A percentile compares a stretch with the other conserved stretches of the same genome.
Conservation (phyloP, 164 flowering plant genomes). For the Litsea cubeba region DNA sequence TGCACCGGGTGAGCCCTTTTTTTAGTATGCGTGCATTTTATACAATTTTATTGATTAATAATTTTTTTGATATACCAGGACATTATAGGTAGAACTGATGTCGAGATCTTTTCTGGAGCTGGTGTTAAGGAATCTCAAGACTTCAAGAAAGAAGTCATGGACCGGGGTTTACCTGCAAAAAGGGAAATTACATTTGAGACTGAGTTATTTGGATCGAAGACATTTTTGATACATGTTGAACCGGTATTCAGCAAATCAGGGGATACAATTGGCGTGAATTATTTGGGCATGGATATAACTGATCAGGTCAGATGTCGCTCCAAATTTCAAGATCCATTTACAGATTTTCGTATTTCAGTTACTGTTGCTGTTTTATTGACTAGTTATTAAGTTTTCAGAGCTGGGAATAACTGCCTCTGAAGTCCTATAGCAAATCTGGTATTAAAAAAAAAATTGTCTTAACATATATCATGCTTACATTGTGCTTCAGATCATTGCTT, state of each 20-base stretch:
- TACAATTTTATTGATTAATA: neutral
- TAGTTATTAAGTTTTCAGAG: neutral
- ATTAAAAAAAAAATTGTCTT: neutral
- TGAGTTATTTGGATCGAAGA: constrained; percentile 81
- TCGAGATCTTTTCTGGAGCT: constrained; percentile 79
- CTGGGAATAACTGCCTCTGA: neutral
- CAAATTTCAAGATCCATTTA: neutral
- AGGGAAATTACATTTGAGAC: constrained; percentile 91
- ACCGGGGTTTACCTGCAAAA: constrained; percentile 78
- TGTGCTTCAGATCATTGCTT: neutral
- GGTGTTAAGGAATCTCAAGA: constrained; percentile 94
- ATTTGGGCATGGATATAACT: constrained; percentile 98
- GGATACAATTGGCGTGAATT: constrained; percentile 90
- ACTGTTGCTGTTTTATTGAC: too few relatives aligned
- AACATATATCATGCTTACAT: neutral
- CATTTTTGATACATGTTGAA: constrained; percentile 88
- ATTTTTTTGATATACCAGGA: constrained; percentile 47
- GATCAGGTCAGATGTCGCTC: constrained; percentile 59
- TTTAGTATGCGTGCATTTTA: neutral
- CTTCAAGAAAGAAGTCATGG: constrained; percentile 88
- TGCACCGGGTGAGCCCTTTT: too few relatives aligned
- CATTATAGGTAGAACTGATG: constrained; percentile 86
- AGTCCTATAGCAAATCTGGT: neutral
- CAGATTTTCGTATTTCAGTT: neutral
- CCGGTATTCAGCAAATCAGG: constrained; percentile 94